Base-by-base conservation (phyloP, 805 yeast species). In the Nakazawaea wyomingensis region DNA sequence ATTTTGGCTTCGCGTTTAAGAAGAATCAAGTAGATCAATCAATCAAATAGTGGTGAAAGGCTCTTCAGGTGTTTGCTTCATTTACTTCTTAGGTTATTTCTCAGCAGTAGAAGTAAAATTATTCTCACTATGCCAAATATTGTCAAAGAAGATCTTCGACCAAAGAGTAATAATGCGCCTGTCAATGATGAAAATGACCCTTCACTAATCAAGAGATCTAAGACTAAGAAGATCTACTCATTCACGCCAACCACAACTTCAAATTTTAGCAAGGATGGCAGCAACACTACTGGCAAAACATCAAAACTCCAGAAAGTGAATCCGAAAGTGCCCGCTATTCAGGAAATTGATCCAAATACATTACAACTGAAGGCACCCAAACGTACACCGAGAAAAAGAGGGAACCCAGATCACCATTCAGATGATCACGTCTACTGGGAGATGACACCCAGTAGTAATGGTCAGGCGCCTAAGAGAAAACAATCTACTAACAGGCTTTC, bases 401-500 rank as follows among this genome's bases (percentile, higher is more conserved):
- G 14, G 5, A 41, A 26, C 18, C 33, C 34, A n/a, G 57, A 54
- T 30, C 57, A 50, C 5, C 56, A 68, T 31, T 59, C 65, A 1
- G 66, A 62, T 37, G 67, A 62, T 40, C 57, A 55, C 19, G 61
- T 63, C 8, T 61, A 58, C 39, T 71, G 76, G 76, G 69, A 62
- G 13, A 54, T 55, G 11, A 66, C 72, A 4, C 74, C 76, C 22
- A 51, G 49, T n/a, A 48, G 51, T 27, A 49, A 42, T 28, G 49
- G 48, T 13, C 33, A 21, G 34, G 41, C 43, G 28, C 40, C 48
- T 19, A 50, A 45, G 27, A 42, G 33, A 17, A 39, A 48, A 45
- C 38, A 36, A 39, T 35, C 41, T 34, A 30, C 41, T 17, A 35
- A 39, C 34, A 31, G 13, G 16, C 32, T 33, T 13, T 32, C 32